A percentile compares a stretch with the other conserved stretches of the same genome.
phyloP scores from a whole-genome alignment of 2,329 filamentous ascomycete species.

The Cladorrhinum sp. region DNA sequence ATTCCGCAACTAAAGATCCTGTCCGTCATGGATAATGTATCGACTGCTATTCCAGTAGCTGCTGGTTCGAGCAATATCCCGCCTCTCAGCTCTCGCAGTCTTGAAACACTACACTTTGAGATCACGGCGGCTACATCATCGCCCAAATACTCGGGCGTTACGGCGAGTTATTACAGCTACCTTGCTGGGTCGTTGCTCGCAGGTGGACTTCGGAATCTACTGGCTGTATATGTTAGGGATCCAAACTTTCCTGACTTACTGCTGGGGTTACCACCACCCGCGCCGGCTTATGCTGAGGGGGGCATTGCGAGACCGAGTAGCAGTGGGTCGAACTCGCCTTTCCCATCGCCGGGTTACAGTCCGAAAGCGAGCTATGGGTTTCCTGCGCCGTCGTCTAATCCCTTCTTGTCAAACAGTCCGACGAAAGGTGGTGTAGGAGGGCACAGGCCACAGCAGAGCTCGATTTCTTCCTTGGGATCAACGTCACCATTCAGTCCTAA shows the following conservation, averaged over 20 bases:
- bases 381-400: slow-evolving; percentile 14
- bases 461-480: slow-evolving; percentile 16
- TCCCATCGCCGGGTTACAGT: slow-evolving; percentile 19
- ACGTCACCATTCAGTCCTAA: slow-evolving; percentile 28
- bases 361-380: background rate
- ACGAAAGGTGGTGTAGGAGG: background rate
- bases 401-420: background rate
- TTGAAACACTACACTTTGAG: slow-evolving; percentile 77
- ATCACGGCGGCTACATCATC: slow-evolving; percentile 61
- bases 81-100: slow-evolving; percentile 64
- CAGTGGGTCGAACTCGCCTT: slow-evolving; percentile 31
- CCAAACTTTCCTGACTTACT: slow-evolving; percentile 78
- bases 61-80: slow-evolving; percentile 47
- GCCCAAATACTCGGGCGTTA: slow-evolving; percentile 55
- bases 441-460: slow-evolving; percentile 17
- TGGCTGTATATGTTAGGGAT: slow-evolving; percentile 81
- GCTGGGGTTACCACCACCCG: slow-evolving; percentile 65
- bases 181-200: slow-evolving; percentile 78
- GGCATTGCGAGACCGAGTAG: slow-evolving; percentile 34
- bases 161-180: slow-evolving; percentile 75
- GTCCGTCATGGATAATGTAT: slow-evolving; percentile 50
- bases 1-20: slow-evolving; percentile 58
- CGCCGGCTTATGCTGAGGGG: slow-evolving; percentile 40
- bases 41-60: slow-evolving; percentile 48
- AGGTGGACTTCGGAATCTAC: slow-evolving; percentile 69